Conservation (phyloP, 768 basidiomycete species). For the Hygrophoropsis aurantiaca region DNA sequence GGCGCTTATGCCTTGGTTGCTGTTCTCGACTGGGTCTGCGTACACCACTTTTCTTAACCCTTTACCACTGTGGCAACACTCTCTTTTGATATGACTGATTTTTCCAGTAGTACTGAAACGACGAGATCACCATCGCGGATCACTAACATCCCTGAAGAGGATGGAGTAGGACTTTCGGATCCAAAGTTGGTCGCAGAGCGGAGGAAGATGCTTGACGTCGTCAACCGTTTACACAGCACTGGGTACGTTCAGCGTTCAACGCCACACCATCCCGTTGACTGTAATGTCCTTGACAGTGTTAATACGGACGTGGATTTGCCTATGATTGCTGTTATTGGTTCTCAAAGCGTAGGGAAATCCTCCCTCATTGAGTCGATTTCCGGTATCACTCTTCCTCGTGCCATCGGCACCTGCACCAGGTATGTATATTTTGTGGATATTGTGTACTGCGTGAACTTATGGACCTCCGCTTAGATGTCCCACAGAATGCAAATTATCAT, state of each 20-base stretch:
- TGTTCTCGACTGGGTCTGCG: too few relatives aligned
- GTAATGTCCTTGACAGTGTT: conserved; percentile 40
- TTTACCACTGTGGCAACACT: too few relatives aligned
- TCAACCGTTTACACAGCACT: conserved; percentile 60
- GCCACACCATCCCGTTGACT: too few relatives aligned
- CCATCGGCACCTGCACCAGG: conserved; percentile 78
- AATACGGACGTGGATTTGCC: conserved; percentile 73
- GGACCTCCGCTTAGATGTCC: conserved; percentile 43
- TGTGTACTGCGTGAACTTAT: background rate
- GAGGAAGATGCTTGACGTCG: conserved; percentile 53
- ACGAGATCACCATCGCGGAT: too few relatives aligned
- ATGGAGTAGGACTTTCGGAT: conserved; percentile 53
- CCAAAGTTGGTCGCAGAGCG: conserved; percentile 40
- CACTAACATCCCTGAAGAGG: background rate
- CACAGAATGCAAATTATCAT: conserved; percentile 53
- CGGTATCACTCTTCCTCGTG: conserved; percentile 67
- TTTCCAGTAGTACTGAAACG: background rate
- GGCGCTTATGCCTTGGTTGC: too few relatives aligned
- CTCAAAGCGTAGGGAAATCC: conserved; percentile 74
- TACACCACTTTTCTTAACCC: too few relatives aligned
- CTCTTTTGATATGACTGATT: background rate
- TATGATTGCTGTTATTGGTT: conserved; percentile 70
- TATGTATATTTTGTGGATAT: conserved; percentile 15
- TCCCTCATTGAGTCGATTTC: conserved; percentile 79
- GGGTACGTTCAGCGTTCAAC: conserved; percentile 48